Percentiles rank a stretch among this genome's conserved stretches.
These are phyloP conservation scores for Santalum album DNA, from an alignment of 164 flowering plant species.

Conservation along the genomic window DNA sequence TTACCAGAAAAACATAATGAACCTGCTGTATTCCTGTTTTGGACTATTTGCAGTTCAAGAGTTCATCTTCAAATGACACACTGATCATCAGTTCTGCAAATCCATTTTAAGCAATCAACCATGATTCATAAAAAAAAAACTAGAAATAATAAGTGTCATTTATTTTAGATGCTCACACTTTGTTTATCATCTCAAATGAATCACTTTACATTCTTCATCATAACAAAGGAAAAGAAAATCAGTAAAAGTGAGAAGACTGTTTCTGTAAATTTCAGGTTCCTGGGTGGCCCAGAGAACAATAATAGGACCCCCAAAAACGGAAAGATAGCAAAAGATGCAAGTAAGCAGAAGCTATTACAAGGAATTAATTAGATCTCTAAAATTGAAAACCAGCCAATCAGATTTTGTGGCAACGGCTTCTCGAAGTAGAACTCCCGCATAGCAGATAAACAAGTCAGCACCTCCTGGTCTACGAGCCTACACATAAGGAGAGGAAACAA, in stretches of 20 bases:
- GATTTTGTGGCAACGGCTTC: conserved; percentile 80
- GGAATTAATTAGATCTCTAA: conserved; percentile 58
- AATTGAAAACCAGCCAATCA: conserved; percentile 82
- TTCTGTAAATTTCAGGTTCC: neutral
- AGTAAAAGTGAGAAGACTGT: too few relatives aligned
- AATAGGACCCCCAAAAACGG: neutral
- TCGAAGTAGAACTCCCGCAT: conserved; percentile 81
- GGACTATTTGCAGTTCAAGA: too few relatives aligned
- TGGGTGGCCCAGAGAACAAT: neutral
- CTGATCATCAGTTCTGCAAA: too few relatives aligned
- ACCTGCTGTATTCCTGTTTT: too few relatives aligned
- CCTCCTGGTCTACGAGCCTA: conserved; percentile 94
- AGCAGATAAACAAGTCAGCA: conserved; percentile 88
- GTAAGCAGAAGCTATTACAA: conserved; percentile 30
- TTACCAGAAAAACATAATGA: too few relatives aligned
- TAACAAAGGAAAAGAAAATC: neutral
- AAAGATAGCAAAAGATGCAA: neutral
- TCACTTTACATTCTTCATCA: neutral
- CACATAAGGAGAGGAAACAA: neutral
- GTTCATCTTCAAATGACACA: too few relatives aligned
- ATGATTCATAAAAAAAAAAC: too few relatives aligned
- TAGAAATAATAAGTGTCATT: too few relatives aligned
- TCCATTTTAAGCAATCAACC: too few relatives aligned
- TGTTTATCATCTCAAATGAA: neutral
- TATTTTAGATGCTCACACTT: neutral